Evolutionary conservation across 2,329 filamentous ascomycete species (phyloP), one percentile per base, ranked within the genome.

Genomic region (Nemania bipapillata): DNA sequence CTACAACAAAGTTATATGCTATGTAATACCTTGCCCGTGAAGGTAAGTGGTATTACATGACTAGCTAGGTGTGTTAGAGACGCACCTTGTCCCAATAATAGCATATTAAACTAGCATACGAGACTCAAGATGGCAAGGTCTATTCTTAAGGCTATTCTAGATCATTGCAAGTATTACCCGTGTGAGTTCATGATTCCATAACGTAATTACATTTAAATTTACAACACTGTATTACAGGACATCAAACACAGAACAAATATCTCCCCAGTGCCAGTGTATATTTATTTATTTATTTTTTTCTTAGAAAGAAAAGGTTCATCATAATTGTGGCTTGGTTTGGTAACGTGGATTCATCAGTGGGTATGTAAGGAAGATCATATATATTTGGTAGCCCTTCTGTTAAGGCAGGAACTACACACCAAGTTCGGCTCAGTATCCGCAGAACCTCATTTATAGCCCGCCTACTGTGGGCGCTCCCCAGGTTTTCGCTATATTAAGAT

Each of bases 401-500:
- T 9, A 24, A 26, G 20, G n/a, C 22, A 37, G 26, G 17, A 62
- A 42, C 3, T 6, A 22, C 8, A 54, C 30, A 22, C 37, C 28
- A 35, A 1, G 15, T 58, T 69, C 63, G 63, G 53, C 53, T 66
- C 53, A 24, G 32, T 40, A 66, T 53, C 57, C 53, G 57, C 28
- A 49, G 45, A 45, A 53, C 37, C 24, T 63, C 53, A 55, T 69
- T 66, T 66, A 22, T 7, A n/a, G 54, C 32, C 49, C 15, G 22
- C 24, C 12, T 26, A 22, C 28, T 54, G 52, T 52, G 28, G 52
- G 24, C 55, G 58, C 53, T 58, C 66, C 66, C 66, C 66, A 53
- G 63, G 66, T 66, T 69, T 66, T 69, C 66, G 22, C 24, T 67
- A 53, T 7, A 63, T 66, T 30, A 50, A 40, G 17, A 56, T 53